These are phyloP conservation scores for Talaromyces sp. DNA, from an alignment of 2,329 filamentous ascomycete genomes.

Conservation along the genomic window DNA sequence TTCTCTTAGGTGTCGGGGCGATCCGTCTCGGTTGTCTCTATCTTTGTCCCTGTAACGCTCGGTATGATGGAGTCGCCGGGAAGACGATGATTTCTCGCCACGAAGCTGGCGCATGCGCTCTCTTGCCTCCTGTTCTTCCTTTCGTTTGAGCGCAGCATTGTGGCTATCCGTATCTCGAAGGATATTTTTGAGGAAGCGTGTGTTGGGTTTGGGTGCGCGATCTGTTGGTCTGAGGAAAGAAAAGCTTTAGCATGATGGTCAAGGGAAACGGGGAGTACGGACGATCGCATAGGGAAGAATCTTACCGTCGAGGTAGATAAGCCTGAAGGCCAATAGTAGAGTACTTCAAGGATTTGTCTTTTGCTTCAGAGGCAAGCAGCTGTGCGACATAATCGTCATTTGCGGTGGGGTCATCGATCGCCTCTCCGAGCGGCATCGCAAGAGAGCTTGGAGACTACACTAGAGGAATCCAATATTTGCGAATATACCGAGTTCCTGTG, in stretches of 20 bases:
- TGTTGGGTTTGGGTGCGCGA: slow-evolving; percentile 81
- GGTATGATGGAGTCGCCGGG: slow-evolving; percentile 35
- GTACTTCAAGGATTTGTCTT: slow-evolving; percentile 67
- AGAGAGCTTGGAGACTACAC: slow-evolving; percentile 16
- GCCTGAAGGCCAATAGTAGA: slow-evolving; percentile 70
- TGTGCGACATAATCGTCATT: slow-evolving; percentile 63
- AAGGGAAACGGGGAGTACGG: slow-evolving; percentile 6
- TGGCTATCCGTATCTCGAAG: slow-evolving; percentile 84
- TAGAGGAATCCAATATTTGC: neutral
- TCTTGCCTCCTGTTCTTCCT: slow-evolving; percentile 74
- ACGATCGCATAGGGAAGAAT: slow-evolving; percentile 6
- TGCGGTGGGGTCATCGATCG: slow-evolving; percentile 43
- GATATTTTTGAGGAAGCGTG: slow-evolving; percentile 79
- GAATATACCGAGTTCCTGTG: neutral
- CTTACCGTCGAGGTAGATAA: slow-evolving; percentile 53
- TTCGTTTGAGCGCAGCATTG: slow-evolving; percentile 80
- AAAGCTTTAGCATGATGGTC: slow-evolving; percentile 2
- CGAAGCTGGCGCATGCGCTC: slow-evolving; percentile 62
- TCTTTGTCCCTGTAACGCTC: slow-evolving; percentile 19
- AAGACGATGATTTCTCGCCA: slow-evolving; percentile 31
- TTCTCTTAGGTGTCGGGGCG: slow-evolving; percentile 10
- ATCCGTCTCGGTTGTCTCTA: slow-evolving; percentile 14
- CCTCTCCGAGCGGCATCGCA: slow-evolving; percentile 22
- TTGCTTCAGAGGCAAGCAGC: slow-evolving; percentile 76
- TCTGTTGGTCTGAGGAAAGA: slow-evolving; percentile 51